Evolutionary conservation across 495 filamentous ascomycete genomes (phyloP), one percentile per base, ranked within the genome.

Genomic region (Tuber magnatum): DNA sequence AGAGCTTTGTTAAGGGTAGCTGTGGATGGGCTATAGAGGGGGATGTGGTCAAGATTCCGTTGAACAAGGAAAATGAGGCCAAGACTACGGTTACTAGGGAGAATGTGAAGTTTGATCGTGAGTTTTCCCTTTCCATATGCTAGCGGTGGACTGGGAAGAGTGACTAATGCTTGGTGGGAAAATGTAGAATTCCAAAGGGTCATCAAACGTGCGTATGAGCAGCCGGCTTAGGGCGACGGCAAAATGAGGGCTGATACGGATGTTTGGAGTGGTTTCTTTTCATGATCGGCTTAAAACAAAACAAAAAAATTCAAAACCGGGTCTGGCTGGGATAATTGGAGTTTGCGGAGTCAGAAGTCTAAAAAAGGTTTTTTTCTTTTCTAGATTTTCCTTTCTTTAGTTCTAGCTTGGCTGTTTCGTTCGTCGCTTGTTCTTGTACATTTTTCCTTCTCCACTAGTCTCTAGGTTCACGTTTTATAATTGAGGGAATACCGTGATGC

Each of bases 11-110:
- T 68, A 85, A 84, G 70, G 92, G 93, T 80, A 91, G 94, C 65
- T 97, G 92, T 81, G 92, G 90, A 81, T 99, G 96, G 96, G 89
- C 88, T 80, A 87, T 97, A 42, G 89, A 91, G 48, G 87, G 86
- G 20, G 85, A 81, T 46, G 85, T 89, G 41, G 89, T 94, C 71
- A 90, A 89, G 84, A 88, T 94, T 46, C 95, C 96, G 70, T 86
- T 91, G 83, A 99, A 98, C 84, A 92, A 95, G 84, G 96, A 99
- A 87, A 99, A 99, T 84, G 94, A 98, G 89, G 96, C 93, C 42
- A 94, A 95, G 88, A 94, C 94, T 81, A 93, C 93, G 65, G 92
- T 97, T 80, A 94, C 97, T 83, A 89, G 94, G 84, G 96, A 99
- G 87, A 93, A 93, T 77, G 96, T 99, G 70, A 92, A 92, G 86